These are phyloP conservation scores for Trametes polyzona DNA, from an alignment of 1,284 basidiomycete genomes.

Conservation along the genomic window DNA sequence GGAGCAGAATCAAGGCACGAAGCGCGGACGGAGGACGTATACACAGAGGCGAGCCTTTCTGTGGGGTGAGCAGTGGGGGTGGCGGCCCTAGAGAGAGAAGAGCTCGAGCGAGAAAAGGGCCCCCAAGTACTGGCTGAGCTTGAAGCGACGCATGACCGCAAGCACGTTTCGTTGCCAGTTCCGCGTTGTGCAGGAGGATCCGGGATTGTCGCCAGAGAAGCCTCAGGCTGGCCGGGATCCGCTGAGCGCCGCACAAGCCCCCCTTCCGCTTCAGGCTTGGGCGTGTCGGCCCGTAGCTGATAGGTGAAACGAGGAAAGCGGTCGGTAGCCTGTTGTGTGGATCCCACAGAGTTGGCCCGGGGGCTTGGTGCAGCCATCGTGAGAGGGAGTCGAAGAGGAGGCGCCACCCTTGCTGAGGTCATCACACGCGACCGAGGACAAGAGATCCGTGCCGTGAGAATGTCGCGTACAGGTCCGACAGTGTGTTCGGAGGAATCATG, in stretches of 20 bases:
- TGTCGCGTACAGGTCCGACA: slow-evolving; percentile 2
- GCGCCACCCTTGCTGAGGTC: slow-evolving; percentile 18
- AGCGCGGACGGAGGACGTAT: slow-evolving; percentile 2
- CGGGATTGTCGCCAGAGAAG: slow-evolving; percentile 28
- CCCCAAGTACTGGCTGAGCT: slow-evolving; percentile 23
- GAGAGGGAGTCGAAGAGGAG: slow-evolving; percentile 16
- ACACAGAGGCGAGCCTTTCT: slow-evolving; percentile 13
- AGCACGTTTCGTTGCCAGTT: slow-evolving; percentile 26
- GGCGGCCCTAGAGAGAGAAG: slow-evolving; percentile 24
- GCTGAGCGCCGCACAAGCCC: slow-evolving; percentile 26
- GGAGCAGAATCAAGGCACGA: slow-evolving; percentile 6
- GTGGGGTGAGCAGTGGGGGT: slow-evolving; percentile 13
- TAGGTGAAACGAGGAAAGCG: slow-evolving; percentile 28
- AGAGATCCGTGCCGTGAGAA: slow-evolving; percentile 23
- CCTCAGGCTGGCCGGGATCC: slow-evolving; percentile 23
- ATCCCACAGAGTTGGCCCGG: slow-evolving; percentile 17
- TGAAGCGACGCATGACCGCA: slow-evolving; percentile 28
- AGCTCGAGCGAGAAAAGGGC: slow-evolving; percentile 10
- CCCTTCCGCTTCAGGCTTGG: slow-evolving; percentile 20
- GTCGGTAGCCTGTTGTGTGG: slow-evolving; percentile 24
- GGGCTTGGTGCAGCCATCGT: slow-evolving; percentile 15
- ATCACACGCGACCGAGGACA: slow-evolving; percentile 19
- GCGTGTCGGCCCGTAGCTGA: slow-evolving; percentile 26
- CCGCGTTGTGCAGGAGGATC: slow-evolving; percentile 26
- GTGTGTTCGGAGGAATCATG: slow-evolving; percentile 4